Conservation (phyloP, 179 eudicot genomes). For the Corrigiola litoralis region DNA sequence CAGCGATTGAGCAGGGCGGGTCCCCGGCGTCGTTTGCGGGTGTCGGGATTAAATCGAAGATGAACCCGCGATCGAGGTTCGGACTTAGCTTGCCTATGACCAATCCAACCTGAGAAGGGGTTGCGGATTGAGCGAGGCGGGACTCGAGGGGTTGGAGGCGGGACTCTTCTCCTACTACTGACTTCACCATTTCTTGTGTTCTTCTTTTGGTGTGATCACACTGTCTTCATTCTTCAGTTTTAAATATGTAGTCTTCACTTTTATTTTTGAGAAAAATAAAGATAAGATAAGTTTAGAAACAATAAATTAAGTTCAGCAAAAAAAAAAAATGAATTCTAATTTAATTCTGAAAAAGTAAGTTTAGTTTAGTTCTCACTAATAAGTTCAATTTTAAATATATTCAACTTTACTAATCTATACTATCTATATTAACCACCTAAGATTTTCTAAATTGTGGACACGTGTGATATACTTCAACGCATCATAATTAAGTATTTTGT, state of each 20-base stretch:
- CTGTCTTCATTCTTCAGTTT: neutral
- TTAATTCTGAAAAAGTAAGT: too few species aligned
- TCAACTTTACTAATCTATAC: too few species aligned
- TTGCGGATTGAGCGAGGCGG: conserved; percentile 53
- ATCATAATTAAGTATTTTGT: too few species aligned
- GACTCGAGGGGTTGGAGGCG: conserved; percentile 57
- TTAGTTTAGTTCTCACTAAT: too few species aligned
- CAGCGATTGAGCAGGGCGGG: conserved; percentile 54
- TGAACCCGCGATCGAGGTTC: conserved; percentile 61
- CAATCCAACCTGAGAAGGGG: conserved; percentile 71
- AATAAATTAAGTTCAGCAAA: too few species aligned
- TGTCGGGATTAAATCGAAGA: conserved; percentile 72
- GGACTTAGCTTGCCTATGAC: conserved; percentile 69
- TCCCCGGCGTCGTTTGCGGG: conserved; percentile 78
- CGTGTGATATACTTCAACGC: too few species aligned
- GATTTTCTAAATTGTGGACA: too few species aligned
- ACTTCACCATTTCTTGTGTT: conserved; percentile 61
- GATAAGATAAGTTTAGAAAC: too few species aligned
- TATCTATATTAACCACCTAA: too few species aligned
- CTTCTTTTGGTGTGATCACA: neutral
- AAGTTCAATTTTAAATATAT: too few species aligned
- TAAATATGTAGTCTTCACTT: neutral
- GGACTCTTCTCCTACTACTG: conserved; percentile 76
- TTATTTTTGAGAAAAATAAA: conserved; percentile 6
- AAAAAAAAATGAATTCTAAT: too few species aligned